phyloP scores from a whole-genome alignment of 805 yeast genomes.

The Millerozyma acaciae region DNA sequence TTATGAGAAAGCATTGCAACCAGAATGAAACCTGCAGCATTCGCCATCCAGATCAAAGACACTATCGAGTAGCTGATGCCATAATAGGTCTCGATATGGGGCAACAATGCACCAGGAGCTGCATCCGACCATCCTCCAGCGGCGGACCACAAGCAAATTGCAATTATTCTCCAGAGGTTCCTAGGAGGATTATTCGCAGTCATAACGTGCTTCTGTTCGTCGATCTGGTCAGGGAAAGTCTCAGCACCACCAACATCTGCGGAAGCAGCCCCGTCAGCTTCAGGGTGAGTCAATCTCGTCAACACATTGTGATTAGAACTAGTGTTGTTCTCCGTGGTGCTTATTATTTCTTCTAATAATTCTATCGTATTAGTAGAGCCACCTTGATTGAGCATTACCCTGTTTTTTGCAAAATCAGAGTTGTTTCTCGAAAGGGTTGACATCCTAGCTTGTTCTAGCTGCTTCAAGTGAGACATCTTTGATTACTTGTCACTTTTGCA shows the following conservation, averaged over 20 bases:
- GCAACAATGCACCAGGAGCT: constrained; percentile 26
- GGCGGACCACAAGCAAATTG: constrained; percentile 17
- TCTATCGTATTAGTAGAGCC: too few species aligned
- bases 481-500: too few species aligned
- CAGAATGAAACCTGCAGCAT: constrained; percentile 24
- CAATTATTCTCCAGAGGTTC: constrained; percentile 16
- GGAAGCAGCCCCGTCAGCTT: too few species aligned
- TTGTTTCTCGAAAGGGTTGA: background rate
- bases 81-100: constrained; percentile 22
- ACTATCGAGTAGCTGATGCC: constrained; percentile 20
- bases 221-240: constrained; percentile 3
- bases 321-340: too few species aligned
- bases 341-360: too few species aligned
- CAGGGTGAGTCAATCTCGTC: background rate
- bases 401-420: background rate
- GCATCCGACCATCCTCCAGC: constrained; percentile 23
- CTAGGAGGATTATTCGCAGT: constrained; percentile 25
- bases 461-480: constrained; percentile 1
- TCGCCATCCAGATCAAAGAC: constrained; percentile 26
- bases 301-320: background rate
- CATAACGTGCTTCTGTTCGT: constrained; percentile 22
- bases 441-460: constrained; percentile 1
- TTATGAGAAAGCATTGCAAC: constrained; percentile 23
- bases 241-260: background rate
- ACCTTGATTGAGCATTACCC: too few species aligned